Evolutionary conservation across 768 basidiomycete species (phyloP).

Genomic region (Amanita thiersii): DNA sequence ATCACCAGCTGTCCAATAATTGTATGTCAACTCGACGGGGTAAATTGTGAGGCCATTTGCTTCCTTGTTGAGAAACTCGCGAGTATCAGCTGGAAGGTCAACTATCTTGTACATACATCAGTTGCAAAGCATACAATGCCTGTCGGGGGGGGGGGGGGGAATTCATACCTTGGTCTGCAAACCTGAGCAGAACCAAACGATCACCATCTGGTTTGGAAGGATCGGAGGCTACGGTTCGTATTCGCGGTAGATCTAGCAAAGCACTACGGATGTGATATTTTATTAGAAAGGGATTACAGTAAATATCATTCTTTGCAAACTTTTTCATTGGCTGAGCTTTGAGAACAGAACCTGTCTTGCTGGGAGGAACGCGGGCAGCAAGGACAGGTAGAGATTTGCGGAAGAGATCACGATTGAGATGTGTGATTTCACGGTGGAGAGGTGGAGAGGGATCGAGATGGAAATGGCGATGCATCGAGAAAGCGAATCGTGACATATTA

Average conservation of each 20-base stretch:
- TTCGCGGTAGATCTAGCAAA: conserved; percentile 62
- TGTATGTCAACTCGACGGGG: conserved; percentile 63
- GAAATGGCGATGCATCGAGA: conserved; percentile 33
- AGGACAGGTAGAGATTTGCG: conserved; percentile 57
- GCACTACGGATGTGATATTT: conserved; percentile 29
- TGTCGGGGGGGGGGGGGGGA: background rate
- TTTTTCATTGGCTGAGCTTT: conserved; percentile 50
- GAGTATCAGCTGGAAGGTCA: conserved; percentile 51
- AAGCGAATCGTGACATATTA: no score
- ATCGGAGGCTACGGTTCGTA: conserved; percentile 50
- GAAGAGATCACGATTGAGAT: conserved; percentile 62
- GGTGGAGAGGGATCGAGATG: conserved; percentile 33
- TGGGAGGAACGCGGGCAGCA: conserved; percentile 54
- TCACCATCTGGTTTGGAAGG: conserved; percentile 36
- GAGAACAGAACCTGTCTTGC: conserved; percentile 45
- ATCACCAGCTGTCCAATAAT: conserved; percentile 83
- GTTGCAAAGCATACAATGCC: no score
- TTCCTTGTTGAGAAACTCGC: conserved; percentile 48
- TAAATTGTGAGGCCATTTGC: conserved; percentile 49
- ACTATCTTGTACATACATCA: conserved; percentile 45
- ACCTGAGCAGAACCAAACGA: conserved; percentile 62
- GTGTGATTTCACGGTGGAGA: conserved; percentile 19
- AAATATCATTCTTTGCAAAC: conserved; percentile 26
- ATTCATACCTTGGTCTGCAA: conserved; percentile 49
- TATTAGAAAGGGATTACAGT: background rate